phyloP scores from a whole-genome alignment of 2,329 filamentous ascomycete genomes.

The Ceratocystis ficicola region DNA sequence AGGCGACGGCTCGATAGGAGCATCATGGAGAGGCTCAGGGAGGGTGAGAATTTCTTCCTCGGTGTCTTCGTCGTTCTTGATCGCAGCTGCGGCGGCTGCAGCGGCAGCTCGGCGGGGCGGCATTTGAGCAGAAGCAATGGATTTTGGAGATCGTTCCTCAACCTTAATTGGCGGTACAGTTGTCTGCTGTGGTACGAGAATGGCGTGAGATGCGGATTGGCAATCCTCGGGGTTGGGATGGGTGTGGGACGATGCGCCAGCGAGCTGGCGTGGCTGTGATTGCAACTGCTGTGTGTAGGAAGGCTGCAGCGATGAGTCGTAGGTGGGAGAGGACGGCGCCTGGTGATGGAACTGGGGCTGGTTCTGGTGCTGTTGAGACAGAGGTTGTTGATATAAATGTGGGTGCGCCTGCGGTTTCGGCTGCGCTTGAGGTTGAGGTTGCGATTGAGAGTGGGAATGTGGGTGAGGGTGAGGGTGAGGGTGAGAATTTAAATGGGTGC shows the following conservation, averaged over 20 bases:
- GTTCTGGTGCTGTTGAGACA: not conserved
- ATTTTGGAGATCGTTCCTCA: slow-evolving; percentile 19
- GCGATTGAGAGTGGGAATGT: slow-evolving; percentile 16
- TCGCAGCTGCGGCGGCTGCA: slow-evolving; percentile 24
- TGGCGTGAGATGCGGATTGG: not conserved
- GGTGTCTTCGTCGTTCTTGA: slow-evolving; percentile 29
- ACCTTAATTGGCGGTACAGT: not conserved
- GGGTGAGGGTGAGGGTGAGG: not conserved
- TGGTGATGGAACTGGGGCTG: not conserved
- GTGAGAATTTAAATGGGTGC: slow-evolving; percentile 6
- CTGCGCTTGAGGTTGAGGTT: slow-evolving; percentile 24
- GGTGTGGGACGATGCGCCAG: slow-evolving; percentile 12
- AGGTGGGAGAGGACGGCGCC: not conserved
- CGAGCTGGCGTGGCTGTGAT: slow-evolving; percentile 22
- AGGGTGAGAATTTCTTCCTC: slow-evolving; percentile 30
- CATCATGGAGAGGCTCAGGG: slow-evolving; percentile 18
- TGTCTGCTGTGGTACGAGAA: not conserved
- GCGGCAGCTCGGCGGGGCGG: slow-evolving; percentile 29
- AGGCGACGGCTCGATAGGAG: slow-evolving; percentile 48
- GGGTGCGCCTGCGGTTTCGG: slow-evolving; percentile 23
- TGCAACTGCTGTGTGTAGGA: slow-evolving; percentile 23
- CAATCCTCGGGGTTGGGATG: slow-evolving; percentile 11
- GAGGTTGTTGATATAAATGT: slow-evolving; percentile 17
- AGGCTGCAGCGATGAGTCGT: slow-evolving; percentile 24
- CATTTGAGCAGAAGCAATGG: slow-evolving; percentile 26